phyloP scores from a whole-genome alignment of 768 basidiomycete species.

The Lactarius trivialis region DNA sequence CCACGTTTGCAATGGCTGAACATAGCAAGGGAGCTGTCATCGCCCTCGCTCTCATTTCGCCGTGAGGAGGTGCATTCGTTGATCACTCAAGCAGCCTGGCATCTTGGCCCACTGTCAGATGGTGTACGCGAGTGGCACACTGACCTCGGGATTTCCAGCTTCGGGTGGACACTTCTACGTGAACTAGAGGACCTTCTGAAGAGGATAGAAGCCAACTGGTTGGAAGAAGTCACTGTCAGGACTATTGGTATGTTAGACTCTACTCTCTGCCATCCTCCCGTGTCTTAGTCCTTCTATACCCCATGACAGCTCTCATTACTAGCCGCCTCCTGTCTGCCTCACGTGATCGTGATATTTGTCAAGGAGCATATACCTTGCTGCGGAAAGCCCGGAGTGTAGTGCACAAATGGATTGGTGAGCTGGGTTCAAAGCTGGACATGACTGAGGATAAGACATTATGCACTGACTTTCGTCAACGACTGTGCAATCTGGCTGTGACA shows the following conservation, averaged over 20 bases:
- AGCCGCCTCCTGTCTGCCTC: not conserved
- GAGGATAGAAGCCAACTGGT: constrained; percentile 38
- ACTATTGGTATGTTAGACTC: not conserved
- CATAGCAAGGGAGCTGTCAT: constrained; percentile 31
- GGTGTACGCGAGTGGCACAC: constrained; percentile 34
- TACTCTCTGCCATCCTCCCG: too few species aligned
- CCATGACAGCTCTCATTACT: not conserved
- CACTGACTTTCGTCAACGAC: not conserved
- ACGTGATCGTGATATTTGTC: not conserved
- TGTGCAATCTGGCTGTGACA: not conserved
- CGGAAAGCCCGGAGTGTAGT: not conserved
- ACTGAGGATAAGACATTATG: not conserved
- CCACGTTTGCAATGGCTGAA: constrained; percentile 35
- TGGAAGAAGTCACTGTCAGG: constrained; percentile 6
- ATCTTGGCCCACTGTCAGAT: constrained; percentile 31
- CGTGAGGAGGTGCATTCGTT: constrained; percentile 36
- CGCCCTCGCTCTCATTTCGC: constrained; percentile 36
- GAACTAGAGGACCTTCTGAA: constrained; percentile 33
- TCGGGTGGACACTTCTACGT: constrained; percentile 32
- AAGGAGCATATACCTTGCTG: not conserved
- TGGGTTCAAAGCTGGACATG: not conserved
- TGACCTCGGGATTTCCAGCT: constrained; percentile 30
- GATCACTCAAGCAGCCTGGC: constrained; percentile 39
- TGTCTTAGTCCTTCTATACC: not conserved
- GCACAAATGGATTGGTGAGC: not conserved